Base-by-base conservation (phyloP, 129 eudicot species). In the Pittosporum tobira region DNA sequence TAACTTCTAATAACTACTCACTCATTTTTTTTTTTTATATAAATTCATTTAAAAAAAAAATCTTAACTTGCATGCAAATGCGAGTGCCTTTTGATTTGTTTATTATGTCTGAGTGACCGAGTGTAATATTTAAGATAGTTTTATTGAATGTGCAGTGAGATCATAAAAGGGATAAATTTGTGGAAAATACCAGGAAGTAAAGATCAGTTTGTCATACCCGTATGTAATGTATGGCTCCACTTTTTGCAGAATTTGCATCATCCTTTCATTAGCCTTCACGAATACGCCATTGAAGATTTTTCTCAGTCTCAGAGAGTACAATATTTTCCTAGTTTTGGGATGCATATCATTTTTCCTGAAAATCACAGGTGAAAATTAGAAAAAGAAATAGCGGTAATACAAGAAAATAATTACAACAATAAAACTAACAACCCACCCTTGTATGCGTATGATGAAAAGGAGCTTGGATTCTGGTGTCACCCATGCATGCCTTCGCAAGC, bases 201-300 rank as follows among this genome's bases (percentile, higher is more conserved):
- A 68, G 24, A 14, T 51, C 46, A n/a, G 42, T 26, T 31, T 22
- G 51, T 29, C 87, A 38, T 74, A 85, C 95, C 95, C 98, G 21
- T 82, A 90, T 42, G 98, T 83, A 22, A 90, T 85, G 53, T 67
- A 90, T 5, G 98, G 98, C 75, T 90, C 95, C 66, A 90, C 80
- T 67, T 78, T 80, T 47, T 76, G 81, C 78, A 90, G 65, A 64
- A 75, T 64, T 59, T 73, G 80, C 77, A 90, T 29, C 14, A 73
- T 56, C 38, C 81, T 70, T 24, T 69, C 84, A 61, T 71, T 86
- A 15, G 87, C 94, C 77, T 83, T 83, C 23, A 90, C 79, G 69
- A 90, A 90, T 54, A 90, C 89, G 43, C 94, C 97, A 48, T 57
- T 83, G 59, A 75, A 83, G n/a, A 71, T 66, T 46, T 75, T 81